Evolutionary conservation across 2,329 filamentous ascomycete species (phyloP).

Genomic region (Colletotrichum orchidophilum): DNA sequence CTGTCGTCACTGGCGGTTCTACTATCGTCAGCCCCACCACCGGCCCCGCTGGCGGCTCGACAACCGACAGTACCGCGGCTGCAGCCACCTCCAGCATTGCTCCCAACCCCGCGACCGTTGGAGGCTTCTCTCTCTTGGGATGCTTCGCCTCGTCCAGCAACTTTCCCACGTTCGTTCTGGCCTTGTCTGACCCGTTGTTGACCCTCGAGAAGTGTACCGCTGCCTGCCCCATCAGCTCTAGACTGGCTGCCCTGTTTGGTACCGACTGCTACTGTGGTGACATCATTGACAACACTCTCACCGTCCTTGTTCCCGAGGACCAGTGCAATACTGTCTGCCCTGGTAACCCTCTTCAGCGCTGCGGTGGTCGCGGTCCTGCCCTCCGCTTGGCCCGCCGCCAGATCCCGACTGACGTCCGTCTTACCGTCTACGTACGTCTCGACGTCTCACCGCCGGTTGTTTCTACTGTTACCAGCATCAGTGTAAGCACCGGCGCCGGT

Average conservation of each 20-base stretch:
- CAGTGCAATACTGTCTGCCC: conserved; percentile 42
- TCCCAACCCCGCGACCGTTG: conserved; percentile 33
- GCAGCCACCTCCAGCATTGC: neutral
- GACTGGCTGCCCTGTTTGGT: conserved; percentile 40
- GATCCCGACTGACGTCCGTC: conserved; percentile 6
- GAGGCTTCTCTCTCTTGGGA: conserved; percentile 39
- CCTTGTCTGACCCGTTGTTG: conserved; percentile 32
- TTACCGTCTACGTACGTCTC: conserved; percentile 20
- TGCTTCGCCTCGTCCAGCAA: conserved; percentile 37
- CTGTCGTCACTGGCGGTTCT: neutral
- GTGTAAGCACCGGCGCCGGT: conserved; percentile 3
- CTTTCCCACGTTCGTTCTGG: conserved; percentile 39
- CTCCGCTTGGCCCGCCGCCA: neutral
- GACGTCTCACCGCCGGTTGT: neutral
- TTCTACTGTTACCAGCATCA: neutral
- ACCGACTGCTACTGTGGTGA: conserved; percentile 44
- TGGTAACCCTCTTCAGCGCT: conserved; percentile 37
- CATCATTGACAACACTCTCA: conserved; percentile 20
- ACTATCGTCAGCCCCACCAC: conserved; percentile 4
- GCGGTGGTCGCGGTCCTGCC: conserved; percentile 37
- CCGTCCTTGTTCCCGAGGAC: conserved; percentile 23
- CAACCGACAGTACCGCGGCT: neutral
- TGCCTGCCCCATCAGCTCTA: conserved; percentile 32
- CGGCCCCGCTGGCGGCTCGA: neutral
- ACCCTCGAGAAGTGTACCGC: conserved; percentile 39